Conservation (phyloP, 225 moss, liverwort and hornwort species). For the Physcomitrellopsis africana region DNA sequence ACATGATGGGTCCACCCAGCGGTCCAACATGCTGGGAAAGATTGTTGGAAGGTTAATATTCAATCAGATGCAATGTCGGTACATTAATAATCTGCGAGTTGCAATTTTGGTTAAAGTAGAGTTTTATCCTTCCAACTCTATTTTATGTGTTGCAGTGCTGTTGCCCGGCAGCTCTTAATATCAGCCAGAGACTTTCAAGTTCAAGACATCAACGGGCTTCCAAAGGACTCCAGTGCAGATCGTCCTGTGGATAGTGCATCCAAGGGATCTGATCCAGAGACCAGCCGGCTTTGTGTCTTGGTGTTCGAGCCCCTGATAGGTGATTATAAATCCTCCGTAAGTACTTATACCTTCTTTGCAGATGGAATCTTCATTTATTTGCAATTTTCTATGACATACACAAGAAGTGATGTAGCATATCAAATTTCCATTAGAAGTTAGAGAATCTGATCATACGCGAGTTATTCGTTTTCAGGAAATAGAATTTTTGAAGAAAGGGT, state of each 20-base stretch:
- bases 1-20: background rate
- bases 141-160: constrained; percentile 40
- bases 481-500: constrained; percentile 77
- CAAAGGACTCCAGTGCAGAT: constrained; percentile 22
- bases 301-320: constrained; percentile 73
- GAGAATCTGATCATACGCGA: constrained; percentile 11
- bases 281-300: constrained; percentile 55
- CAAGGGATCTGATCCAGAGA: constrained; percentile 24
- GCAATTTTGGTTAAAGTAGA: background rate
- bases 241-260: constrained; percentile 18
- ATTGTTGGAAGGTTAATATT: background rate
- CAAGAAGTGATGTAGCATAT: background rate
- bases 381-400: background rate
- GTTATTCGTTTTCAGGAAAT: constrained; percentile 50
- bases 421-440: background rate
- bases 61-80: background rate
- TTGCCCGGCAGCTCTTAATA: constrained; percentile 69
- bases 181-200: constrained; percentile 41
- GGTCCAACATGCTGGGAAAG: background rate
- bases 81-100: constrained; percentile 12
- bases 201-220: constrained; percentile 28
- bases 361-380: constrained; percentile 8
- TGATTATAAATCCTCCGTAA: constrained; percentile 60
- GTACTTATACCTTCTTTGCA: constrained; percentile 14
- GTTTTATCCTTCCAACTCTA: background rate